Evolutionary conservation across 768 basidiomycete genomes (phyloP), one percentile per base, ranked within the genome.

Genomic region (Hypholoma sublateritium): DNA sequence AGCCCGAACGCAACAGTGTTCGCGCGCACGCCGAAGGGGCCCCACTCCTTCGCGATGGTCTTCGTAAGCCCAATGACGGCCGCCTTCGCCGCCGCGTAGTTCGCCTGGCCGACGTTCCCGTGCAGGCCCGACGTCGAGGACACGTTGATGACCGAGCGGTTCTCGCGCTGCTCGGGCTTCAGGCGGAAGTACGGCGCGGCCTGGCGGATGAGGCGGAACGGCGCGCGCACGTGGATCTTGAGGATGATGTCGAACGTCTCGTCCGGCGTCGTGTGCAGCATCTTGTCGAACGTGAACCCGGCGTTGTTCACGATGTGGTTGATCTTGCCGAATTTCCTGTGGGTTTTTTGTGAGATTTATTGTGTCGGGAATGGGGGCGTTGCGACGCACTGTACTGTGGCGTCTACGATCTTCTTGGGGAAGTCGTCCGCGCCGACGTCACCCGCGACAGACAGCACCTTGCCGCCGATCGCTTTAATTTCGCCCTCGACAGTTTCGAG

Each of bases 31-130:
- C 86, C 87, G 71, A 87, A 92, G 3, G 77, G 71, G 28, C 92
- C 92, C 91, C 91, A 94, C 67, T 94, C 92, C 69, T 93, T 94
- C 47, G 86, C 85, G 61, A 91, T 85, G 39, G 91, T 93, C 77
- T 93, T 93, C 37, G 91, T 89, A 51, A 93, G 74, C 13, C 91
- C 92, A 56, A 87, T 64, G 39, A 93, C 84, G 7, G 87, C 91
- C 12, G 89, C 74, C 66, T 92, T 93, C 58, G 88, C 91, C 1
- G 89, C 81, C 21, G 91, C 84, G 64, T 91, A 92, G 73, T 93
- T 93, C 14, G 78, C 85, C 70, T 93, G 92, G 4, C 92, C 93
- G 50, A 93, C 87, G 69, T 91, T 93, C 17, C 91, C 92, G 69
- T 93, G 91, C 25, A 93, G 78, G 47, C 91, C 92, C n/a, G 84